These are phyloP conservation scores for Fraxinus latifolia DNA, from an alignment of 305 asterid genomes.

Conservation along the genomic window DNA sequence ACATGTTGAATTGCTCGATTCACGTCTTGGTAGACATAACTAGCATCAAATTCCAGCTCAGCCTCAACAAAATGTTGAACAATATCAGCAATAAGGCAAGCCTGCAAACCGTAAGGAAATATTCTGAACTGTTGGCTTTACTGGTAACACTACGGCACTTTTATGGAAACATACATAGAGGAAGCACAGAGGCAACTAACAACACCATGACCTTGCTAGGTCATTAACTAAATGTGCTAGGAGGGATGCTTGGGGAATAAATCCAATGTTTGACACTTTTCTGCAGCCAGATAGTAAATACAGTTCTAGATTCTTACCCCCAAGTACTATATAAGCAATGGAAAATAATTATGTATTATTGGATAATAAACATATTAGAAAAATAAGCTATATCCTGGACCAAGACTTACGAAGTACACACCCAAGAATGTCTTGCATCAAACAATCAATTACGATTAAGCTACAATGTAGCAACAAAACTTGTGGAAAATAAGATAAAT, in stretches of 20 bases:
- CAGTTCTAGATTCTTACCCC: neutral
- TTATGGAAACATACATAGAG: neutral
- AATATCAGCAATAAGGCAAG: constrained; percentile 94
- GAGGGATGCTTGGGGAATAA: neutral
- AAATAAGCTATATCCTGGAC: neutral
- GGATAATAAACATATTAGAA: neutral
- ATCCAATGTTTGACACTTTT: neutral
- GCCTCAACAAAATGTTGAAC: constrained; percentile 97
- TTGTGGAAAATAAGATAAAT: neutral
- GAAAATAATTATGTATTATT: neutral
- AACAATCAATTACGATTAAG: neutral
- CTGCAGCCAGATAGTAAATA: neutral
- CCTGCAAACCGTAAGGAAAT: constrained; percentile 43
- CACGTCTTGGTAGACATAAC: constrained; percentile 88
- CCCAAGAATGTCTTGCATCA: neutral
- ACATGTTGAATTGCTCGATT: constrained; percentile 89
- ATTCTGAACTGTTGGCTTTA: neutral
- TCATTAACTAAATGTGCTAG: neutral
- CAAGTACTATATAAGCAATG: neutral
- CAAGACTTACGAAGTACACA: neutral
- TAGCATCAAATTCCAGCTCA: constrained; percentile 86
- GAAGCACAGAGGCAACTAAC: neutral
- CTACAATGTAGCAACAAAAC: neutral
- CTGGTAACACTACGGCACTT: neutral
- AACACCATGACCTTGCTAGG: neutral